phyloP scores from a whole-genome alignment of 306 rosid genomes.

The Castanea crenata region DNA sequence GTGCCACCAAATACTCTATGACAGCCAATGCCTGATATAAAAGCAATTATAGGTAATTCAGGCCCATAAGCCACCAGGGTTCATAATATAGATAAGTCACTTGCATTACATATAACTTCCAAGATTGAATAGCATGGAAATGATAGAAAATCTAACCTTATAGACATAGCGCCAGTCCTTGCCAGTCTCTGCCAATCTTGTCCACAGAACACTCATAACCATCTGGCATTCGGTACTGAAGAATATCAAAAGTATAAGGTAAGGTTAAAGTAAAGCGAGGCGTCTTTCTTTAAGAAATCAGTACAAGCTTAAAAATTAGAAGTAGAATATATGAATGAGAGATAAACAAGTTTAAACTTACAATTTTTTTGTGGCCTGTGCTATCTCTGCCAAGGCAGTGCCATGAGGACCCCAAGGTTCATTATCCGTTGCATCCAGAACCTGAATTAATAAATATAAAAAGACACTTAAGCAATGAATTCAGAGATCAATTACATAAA shows the following conservation, averaged over 20 bases:
- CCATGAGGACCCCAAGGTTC: conserved; percentile 99
- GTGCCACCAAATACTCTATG: conserved; percentile 82
- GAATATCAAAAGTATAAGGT: conserved; percentile 33
- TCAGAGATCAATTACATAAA: background rate
- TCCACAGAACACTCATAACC: conserved; percentile 97
- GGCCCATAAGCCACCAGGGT: background rate
- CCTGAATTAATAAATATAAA: conserved; percentile 45
- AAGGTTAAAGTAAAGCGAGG: background rate
- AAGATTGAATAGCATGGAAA: background rate
- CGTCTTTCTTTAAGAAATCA: conserved; percentile 4
- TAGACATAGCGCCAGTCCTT: conserved; percentile 97
- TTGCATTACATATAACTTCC: background rate
- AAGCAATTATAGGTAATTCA: conserved; percentile 27
- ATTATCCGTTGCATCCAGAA: conserved; percentile 93
- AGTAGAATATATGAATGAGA: background rate
- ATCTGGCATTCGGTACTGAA: conserved; percentile 95
- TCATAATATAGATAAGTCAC: background rate
- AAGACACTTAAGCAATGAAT: background rate
- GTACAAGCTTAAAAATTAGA: background rate
- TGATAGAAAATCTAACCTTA: conserved; percentile 60
- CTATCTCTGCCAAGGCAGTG: conserved; percentile 84
- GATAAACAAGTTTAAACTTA: conserved; percentile 21
- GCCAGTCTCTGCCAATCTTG: conserved; percentile 89
- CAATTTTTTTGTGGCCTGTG: conserved; percentile 97
- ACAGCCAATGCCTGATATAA: conserved; percentile 88